Base-by-base conservation (phyloP, 148 eudicot genomes). In the Vaccinium corymbosum region DNA sequence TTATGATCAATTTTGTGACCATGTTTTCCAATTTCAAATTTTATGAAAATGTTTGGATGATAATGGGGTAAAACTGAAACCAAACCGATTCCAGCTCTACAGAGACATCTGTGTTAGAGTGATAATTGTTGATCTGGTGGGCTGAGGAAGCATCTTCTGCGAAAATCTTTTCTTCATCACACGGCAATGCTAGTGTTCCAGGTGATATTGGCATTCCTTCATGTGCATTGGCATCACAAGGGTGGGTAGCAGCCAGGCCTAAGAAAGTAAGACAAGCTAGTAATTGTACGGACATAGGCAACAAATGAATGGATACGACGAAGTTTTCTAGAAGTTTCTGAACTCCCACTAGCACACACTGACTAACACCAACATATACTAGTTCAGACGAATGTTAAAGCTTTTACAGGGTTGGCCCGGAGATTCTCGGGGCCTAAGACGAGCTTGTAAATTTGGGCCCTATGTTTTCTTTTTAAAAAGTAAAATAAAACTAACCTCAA, bases 51-150 rank as follows among this genome's bases (percentile, higher is more conserved):
- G 38, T 35, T 35, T 35, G 3, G 38, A 2, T 35, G 38, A 35
- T 35, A 35, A 35, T 35, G 3, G 38, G 38, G 38, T 35, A 35
- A 35, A 35, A 35, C 38, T 35, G 38, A 35, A 35, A 35, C 38
- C 38, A 35, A 35, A 35, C 38, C 3, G 38, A 35, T 76, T 76
- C 55, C 32, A 48, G 55, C 27, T 46, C 27, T 75, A 48, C 53
- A 84, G 81, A 89, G 72, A 85, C 72, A 53, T 89, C 88, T 59
- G 89, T 79, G 61, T 29, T 81, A 81, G 82, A 59, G 52, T 79
- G 78, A 85, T 84, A 29, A 82, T 77, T 75, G 42, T 51, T 62
- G 13, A 46, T 76, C 84, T 66, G n/a, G 29, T 48, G 46, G 46
- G 46, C 78, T 75, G 53, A 75, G 1, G 53, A 75, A 19, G 13